These are phyloP conservation scores for Staphylotrichum tortipilum DNA, from an alignment of 495 filamentous ascomycete species.

Conservation along the genomic window DNA sequence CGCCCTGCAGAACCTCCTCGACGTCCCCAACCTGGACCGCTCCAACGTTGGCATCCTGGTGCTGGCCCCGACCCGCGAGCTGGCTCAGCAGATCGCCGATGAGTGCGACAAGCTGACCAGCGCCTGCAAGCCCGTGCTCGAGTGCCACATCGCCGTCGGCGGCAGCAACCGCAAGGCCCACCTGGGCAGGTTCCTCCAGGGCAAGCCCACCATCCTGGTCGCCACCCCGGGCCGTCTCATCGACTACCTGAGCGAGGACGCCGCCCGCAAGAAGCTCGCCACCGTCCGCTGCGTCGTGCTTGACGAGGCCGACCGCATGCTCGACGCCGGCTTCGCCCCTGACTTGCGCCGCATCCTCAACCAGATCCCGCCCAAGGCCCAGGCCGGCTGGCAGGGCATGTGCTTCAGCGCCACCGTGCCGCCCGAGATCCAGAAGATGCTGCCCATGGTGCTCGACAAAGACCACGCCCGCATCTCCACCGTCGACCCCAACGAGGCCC, in stretches of 20 bases:
- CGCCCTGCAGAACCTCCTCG: constrained; percentile 52
- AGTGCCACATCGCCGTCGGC: constrained; percentile 95
- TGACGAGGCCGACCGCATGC: constrained; percentile 93
- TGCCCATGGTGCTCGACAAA: constrained; percentile 83
- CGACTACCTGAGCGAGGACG: constrained; percentile 75
- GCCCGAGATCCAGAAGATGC: constrained; percentile 87
- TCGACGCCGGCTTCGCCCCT: constrained; percentile 89
- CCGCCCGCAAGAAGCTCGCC: constrained; percentile 66
- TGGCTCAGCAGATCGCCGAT: constrained; percentile 84
- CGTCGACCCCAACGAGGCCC: constrained; percentile 88
- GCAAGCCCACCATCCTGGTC: constrained; percentile 71
- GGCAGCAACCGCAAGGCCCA: constrained; percentile 84
- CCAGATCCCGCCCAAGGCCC: constrained; percentile 51
- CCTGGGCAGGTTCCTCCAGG: constrained; percentile 60
- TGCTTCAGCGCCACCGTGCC: constrained; percentile 90
- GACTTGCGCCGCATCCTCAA: constrained; percentile 77
- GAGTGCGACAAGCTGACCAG: constrained; percentile 60
- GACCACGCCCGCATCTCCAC: constrained; percentile 86
- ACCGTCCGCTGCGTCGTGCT: constrained; percentile 64
- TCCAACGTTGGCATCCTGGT: constrained; percentile 55
- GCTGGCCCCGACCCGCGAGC: constrained; percentile 82
- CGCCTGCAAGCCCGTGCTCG: constrained; percentile 56
- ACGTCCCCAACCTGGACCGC: constrained; percentile 38
- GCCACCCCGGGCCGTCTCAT: constrained; percentile 86
- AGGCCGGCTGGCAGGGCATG: constrained; percentile 62